Conservation (phyloP, 768 basidiomycete genomes). For the Exidia glandulosa region DNA sequence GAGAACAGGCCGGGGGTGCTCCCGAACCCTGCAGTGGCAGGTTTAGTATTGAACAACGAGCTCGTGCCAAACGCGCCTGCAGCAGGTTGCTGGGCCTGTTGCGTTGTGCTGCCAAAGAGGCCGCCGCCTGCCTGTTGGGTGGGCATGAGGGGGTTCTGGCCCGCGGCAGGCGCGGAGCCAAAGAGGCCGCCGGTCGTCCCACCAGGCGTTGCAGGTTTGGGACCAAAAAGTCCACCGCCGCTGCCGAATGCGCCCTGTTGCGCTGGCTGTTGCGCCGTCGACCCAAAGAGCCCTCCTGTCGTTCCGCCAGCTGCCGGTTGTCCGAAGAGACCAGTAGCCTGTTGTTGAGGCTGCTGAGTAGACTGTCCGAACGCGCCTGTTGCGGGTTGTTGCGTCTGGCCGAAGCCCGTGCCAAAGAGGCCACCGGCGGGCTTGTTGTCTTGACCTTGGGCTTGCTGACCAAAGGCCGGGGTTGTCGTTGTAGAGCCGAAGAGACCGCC, state of each 20-base stretch:
- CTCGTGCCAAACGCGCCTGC: slow-evolving; percentile 29
- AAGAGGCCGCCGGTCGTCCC: neutral
- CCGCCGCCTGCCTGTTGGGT: neutral
- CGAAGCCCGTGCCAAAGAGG: slow-evolving; percentile 16
- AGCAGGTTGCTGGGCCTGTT: slow-evolving; percentile 5
- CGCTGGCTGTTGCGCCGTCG: slow-evolving; percentile 9
- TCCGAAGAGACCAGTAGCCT: slow-evolving; percentile 18
- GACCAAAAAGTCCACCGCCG: slow-evolving; percentile 5
- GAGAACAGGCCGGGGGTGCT: too few relatives aligned
- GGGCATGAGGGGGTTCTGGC: neutral
- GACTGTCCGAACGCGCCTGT: slow-evolving; percentile 7
- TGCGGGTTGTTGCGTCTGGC: slow-evolving; percentile 16
- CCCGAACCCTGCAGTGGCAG: slow-evolving; percentile 40
- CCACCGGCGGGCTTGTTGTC: slow-evolving; percentile 27
- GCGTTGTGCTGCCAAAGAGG: slow-evolving; percentile 2
- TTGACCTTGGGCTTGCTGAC: slow-evolving; percentile 32
- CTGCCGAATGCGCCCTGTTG: slow-evolving; percentile 4
- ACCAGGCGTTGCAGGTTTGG: neutral
- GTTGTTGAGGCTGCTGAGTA: neutral
- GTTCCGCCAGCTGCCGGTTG: slow-evolving; percentile 19
- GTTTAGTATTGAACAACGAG: slow-evolving; percentile 42
- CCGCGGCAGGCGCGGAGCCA: neutral
- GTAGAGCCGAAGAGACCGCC: slow-evolving; percentile 5
- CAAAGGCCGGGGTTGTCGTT: slow-evolving; percentile 39
- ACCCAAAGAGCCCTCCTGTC: slow-evolving; percentile 19